Evolutionary conservation across 2,329 filamentous ascomycete species (phyloP).

Genomic region (Monilinia laxa): DNA sequence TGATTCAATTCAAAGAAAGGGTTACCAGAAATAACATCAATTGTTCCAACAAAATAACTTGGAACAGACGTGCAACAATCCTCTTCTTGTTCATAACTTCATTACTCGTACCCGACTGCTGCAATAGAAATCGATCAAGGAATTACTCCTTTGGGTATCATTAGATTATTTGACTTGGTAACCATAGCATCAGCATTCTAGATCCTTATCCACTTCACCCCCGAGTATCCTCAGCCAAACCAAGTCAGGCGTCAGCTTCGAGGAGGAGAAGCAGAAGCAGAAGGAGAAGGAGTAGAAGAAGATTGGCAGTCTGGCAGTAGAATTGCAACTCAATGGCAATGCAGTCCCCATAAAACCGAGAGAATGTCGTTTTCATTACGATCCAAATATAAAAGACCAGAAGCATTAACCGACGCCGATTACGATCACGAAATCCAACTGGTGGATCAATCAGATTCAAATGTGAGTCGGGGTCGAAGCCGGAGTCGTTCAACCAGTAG

Average conservation of each 20-base stretch:
- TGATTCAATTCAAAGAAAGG: too few relatives aligned
- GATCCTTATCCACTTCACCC: background rate
- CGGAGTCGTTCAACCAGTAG: slow-evolving; percentile 27
- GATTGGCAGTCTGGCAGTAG: background rate
- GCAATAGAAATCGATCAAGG: too few relatives aligned
- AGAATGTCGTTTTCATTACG: slow-evolving; percentile 22
- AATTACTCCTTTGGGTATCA: too few relatives aligned
- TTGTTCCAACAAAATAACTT: slow-evolving; percentile 19
- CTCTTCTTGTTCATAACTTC: background rate
- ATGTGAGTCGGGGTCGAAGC: slow-evolving; percentile 25
- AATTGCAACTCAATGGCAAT: slow-evolving; percentile 10
- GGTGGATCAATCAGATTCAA: slow-evolving; percentile 49
- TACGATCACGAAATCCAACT: slow-evolving; percentile 72
- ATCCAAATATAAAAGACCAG: slow-evolving; percentile 42
- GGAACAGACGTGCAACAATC: slow-evolving; percentile 22
- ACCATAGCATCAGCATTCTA: background rate
- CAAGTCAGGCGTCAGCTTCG: background rate
- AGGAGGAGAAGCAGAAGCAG: too few relatives aligned
- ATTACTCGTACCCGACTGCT: too few relatives aligned
- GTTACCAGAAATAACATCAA: background rate
- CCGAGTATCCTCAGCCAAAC: background rate
- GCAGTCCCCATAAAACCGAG: slow-evolving; percentile 18
- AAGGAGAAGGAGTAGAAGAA: too few relatives aligned
- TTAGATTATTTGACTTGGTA: background rate
- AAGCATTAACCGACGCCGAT: slow-evolving; percentile 56